phyloP scores from a whole-genome alignment of 1,139 yeast species.

The Debaryomyces subglobosus region DNA sequence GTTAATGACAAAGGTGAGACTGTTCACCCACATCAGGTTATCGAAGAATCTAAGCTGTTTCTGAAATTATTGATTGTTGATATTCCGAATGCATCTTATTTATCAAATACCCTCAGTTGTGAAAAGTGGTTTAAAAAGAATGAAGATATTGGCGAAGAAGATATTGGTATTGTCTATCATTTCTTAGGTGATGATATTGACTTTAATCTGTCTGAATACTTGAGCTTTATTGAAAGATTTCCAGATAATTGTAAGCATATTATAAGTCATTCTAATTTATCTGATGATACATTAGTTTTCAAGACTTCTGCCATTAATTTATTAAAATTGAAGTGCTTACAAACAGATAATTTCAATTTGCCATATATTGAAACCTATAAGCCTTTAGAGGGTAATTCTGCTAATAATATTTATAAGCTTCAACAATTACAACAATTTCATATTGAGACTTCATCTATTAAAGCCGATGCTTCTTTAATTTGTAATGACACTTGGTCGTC shows the following conservation, averaged over 20 bases:
- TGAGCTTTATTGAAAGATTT: conserved; percentile 49
- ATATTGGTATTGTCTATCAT: conserved; percentile 67
- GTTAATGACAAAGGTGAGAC: conserved; percentile 59
- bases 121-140: conserved; percentile 29
- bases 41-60: conserved; percentile 62
- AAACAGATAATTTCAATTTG: conserved; percentile 54
- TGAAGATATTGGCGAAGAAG: conserved; percentile 35
- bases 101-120: conserved; percentile 44
- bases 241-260: conserved; percentile 59
- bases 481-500: conserved; percentile 39
- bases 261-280: conserved; percentile 67
- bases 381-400: conserved; percentile 18
- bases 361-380: conserved; percentile 38
- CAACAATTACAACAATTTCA: conserved; percentile 37
- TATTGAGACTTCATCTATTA: conserved; percentile 29
- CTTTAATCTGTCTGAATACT: conserved; percentile 49
- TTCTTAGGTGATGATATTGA: conserved; percentile 69
- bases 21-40: conserved; percentile 70
- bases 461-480: conserved; percentile 23
- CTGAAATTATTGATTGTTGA: conserved; percentile 71
- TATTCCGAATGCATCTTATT: conserved; percentile 60
- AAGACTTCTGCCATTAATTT: conserved; percentile 56
- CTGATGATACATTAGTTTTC: conserved; percentile 63
- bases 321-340: conserved; percentile 58
- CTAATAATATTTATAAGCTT: conserved; percentile 22